Evolutionary conservation across 2,329 filamentous ascomycete species (phyloP), one percentile per base, ranked within the genome.

Genomic region (Penicillium paneum): DNA sequence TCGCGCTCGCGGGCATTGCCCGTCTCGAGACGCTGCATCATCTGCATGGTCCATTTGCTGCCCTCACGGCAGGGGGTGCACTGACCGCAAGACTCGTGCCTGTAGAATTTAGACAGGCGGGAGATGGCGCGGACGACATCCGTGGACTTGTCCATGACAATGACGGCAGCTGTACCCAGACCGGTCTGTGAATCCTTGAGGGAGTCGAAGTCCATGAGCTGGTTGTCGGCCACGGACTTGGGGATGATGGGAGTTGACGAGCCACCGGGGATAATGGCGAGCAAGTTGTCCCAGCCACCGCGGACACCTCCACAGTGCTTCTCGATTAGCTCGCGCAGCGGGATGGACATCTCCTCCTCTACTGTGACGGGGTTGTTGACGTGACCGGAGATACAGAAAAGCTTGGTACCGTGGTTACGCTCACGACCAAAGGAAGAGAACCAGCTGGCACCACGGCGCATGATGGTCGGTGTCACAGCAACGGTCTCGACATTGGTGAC

Each of bases 51-150:
- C 94, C 94, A 99, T 81, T 96, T 97, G 81, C 89, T 95, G 63
- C 94, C 94, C 79, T 99, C 94, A 73, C 94, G 89, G 83, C 94
- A 99, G n/a, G 94, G 94, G 55, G 94, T 99, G 81, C 94, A 99
- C 80, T 99, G 94, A 57, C 94, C 94, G 76, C 94, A 99, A 64
- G 87, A 92, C 81, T 99, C 94, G 80, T 99, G 94, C 77, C 92
- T 89, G 82, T 99, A 99, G 81, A 99, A 99, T 75, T 93, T 90
- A 68, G 89, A 90, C 66, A 99, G 85, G 67, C 94, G 88, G 61
- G 90, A 87, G 72, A 99, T 97, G 71, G 91, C 90, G 62, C 93
- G 89, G 64, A 99, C 91, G 49, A 99, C 89, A 74, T 99, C 94
- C 61, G 94, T 90, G 69, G 88, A 93, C 83, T 97, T 95, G 79